phyloP scores from a whole-genome alignment of 768 basidiomycete species.

The Collybiopsis luxurians region DNA sequence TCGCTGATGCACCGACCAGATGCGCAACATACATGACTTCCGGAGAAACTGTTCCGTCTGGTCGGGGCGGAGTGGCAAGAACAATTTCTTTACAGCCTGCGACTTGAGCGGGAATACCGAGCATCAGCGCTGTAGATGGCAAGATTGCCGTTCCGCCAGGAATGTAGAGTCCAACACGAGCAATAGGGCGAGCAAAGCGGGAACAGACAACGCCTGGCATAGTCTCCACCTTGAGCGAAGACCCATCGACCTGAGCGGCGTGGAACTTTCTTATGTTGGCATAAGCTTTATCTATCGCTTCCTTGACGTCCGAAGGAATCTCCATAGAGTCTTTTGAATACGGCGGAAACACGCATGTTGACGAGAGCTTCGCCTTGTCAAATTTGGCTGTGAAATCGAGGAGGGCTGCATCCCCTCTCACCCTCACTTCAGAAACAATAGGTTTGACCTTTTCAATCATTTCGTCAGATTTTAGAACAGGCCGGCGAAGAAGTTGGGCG shows the following conservation, averaged over 20 bases:
- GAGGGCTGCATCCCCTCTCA: constrained; percentile 82
- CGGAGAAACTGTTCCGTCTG: constrained; percentile 91
- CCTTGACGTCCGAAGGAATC: constrained; percentile 60
- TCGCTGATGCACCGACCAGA: constrained; percentile 84
- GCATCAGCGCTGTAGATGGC: constrained; percentile 96
- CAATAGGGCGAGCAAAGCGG: constrained; percentile 92
- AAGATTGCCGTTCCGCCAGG: constrained; percentile 96
- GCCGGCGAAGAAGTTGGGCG: constrained; percentile 75
- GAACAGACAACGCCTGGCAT: constrained; percentile 98
- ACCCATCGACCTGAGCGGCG: constrained; percentile 74
- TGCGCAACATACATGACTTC: constrained; percentile 97
- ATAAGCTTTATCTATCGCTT: constrained; percentile 89
- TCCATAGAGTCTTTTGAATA: constrained; percentile 64
- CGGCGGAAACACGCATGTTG: constrained; percentile 76
- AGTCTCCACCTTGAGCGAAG: constrained; percentile 82
- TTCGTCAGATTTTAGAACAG: constrained; percentile 82
- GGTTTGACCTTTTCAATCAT: constrained; percentile 95
- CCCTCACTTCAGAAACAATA: constrained; percentile 86
- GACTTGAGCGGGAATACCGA: constrained; percentile 96
- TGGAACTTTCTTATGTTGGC: constrained; percentile 91
- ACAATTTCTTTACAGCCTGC: constrained; percentile 92
- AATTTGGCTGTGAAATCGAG: constrained; percentile 90
- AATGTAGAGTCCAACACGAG: constrained; percentile 93
- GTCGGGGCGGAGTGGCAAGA: constrained; percentile 92
- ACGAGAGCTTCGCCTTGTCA: constrained; percentile 73